Base-by-base conservation (phyloP, 345 rosid genomes). In the Viola odorata region DNA sequence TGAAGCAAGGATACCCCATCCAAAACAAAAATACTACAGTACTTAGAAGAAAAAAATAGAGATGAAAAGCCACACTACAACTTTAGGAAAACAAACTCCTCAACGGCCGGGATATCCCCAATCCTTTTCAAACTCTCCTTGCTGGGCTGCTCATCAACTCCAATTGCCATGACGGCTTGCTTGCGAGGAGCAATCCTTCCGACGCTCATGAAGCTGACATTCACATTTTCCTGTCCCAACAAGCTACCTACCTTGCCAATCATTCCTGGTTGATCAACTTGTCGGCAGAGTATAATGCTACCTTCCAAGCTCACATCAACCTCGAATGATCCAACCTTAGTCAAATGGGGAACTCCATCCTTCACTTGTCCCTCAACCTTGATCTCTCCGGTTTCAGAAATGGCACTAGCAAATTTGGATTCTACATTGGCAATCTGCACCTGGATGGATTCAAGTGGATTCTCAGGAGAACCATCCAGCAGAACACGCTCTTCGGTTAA, bases 221-320 rank as follows among this genome's bases (percentile, higher is more conserved):
- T 71, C 55, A 71, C 75, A 50, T 71, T 71, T 45, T 66, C 55
- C 16, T 56, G 58, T 13, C 67, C 75, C 12, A 66, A 37, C 3
- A 71, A 41, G 58, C 61, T 71, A 50, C 75, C 75, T 5, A 71
- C 75, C 59, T 2, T 56, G 50, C 75, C 75, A 11, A 71, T 71
- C 70, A 71, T 71, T 13, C 75, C 75, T 0, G 75, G 70, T 17
- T 65, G 75, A 50, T 71, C 75, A 3, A 71, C 54, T 45, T 71
- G 70, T 44, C 67, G 49, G 59, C 75, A 71, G n/a, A 71, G 63
- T 55, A 71, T 66, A 8, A 71, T 42, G 58, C 65, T 71, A 42
- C 75, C 75, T 65, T 71, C 75, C 67, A 66, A 37, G 49, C 70
- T 71, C 36, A 71, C 75, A 60, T 71, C 75, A 41, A 71, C 70